Base-by-base conservation (phyloP, 768 basidiomycete species). In the Podaxis sp. region DNA sequence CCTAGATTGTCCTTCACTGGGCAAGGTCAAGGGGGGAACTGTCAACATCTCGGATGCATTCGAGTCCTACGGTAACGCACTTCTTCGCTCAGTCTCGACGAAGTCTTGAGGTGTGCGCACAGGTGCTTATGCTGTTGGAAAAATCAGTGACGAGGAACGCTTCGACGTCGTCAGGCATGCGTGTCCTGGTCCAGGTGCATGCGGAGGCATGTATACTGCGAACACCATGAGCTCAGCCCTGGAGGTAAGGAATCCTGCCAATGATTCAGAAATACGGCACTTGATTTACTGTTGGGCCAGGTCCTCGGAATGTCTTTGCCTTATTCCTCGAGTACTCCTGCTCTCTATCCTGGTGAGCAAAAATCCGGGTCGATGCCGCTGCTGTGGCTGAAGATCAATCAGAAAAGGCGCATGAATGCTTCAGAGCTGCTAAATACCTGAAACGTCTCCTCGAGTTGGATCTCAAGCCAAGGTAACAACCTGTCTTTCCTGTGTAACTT, bases 191-290 rank as follows among this genome's bases (percentile, higher is more conserved):
- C 77, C 91, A 15, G 93, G 93, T 55, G 90, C 88, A 24, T 94
- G 93, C 67, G 92, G 93, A 30, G 92, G 92, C 13, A 94, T 94
- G 92, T 94, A 87, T 71, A 93, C 92, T 8, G 93, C 93, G 38
- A 95, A 95, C 68, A 94, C 93, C 0, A 94, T 95, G 93, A 91
- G 90, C 65, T 88, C 90, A 46, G 88, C 84, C 17, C 79, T 95
- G 33, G 93, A 95, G 72, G 80, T 77, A n/a, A 36, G 64, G 48
- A 15, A 39, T 19, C 12, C 11, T 33, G 26, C 7, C n/a, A 4
- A n/a, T 1, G 7, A 46, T 6, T 46, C 7, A n/a, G 19, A 19
- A n/a, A 0, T 2, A 46, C 19, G 7, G n/a, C n/a, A 0, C 5
- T 17, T 17, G 6, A 46, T 17, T 19, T 0, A 1, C 44, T 19